Evolutionary conservation across 116 monocot genomes (phyloP).

Genomic region (Trichopus zeylanicus): DNA sequence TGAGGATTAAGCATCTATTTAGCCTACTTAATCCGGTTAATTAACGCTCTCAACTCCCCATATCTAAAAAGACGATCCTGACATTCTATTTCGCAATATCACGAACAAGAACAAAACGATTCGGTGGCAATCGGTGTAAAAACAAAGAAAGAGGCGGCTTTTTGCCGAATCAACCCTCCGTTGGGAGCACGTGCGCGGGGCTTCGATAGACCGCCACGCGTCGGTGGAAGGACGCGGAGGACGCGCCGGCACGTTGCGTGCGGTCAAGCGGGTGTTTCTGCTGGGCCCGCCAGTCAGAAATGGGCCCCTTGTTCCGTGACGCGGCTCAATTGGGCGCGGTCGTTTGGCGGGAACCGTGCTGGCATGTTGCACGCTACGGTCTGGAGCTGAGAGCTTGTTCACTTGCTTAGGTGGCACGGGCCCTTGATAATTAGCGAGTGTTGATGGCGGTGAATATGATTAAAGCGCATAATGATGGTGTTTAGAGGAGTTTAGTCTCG

Average conservation of each 20-base stretch:
- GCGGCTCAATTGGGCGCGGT: no score
- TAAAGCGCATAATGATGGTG: no score
- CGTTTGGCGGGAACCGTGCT: no score
- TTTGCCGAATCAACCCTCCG: no score
- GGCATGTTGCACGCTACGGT: background rate
- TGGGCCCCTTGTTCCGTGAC: background rate
- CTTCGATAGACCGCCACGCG: background rate
- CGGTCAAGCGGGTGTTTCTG: background rate
- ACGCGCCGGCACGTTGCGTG: slow-evolving; percentile 1
- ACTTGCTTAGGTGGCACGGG: background rate
- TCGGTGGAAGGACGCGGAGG: background rate
- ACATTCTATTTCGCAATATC: background rate
- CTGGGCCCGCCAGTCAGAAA: background rate
- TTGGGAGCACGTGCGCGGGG: background rate
- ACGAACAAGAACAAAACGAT: no score
- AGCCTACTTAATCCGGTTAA: background rate
- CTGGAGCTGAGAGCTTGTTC: slow-evolving; percentile 1
- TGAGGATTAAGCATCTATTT: background rate
- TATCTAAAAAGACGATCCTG: background rate
- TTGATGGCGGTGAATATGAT: no score
- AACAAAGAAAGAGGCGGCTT: no score
- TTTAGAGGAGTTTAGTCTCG: no score
- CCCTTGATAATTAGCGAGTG: no score
- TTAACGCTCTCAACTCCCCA: background rate
- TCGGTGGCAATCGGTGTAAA: no score